Percentiles rank a stretch among this genome's conserved stretches.
Evolutionary conservation across 208 protist genomes (phyloP).

Genomic region (Wallacemonas rigidus): DNA sequence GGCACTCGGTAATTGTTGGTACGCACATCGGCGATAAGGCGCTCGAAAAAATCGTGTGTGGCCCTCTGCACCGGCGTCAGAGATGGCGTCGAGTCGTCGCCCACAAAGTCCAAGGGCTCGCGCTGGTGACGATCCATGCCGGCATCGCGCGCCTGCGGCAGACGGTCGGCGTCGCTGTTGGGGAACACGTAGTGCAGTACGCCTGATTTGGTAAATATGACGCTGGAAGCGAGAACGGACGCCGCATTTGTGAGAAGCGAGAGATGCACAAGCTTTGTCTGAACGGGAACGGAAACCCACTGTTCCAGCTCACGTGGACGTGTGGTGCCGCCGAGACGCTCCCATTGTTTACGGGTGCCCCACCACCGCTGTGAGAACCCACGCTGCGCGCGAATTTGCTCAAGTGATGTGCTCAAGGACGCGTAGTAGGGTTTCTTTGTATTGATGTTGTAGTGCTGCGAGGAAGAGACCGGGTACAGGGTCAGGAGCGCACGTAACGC

Average conservation of each 20-base stretch:
- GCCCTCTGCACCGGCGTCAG: background rate
- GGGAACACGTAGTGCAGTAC: conserved; percentile 12
- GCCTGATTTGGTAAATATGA: conserved; percentile 45
- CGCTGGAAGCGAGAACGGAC: conserved; percentile 39
- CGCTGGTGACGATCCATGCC: too few relatives aligned
- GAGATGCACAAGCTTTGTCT: conserved; percentile 65
- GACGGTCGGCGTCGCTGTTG: background rate
- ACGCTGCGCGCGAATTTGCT: conserved; percentile 12
- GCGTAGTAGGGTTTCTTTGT: conserved; percentile 25
- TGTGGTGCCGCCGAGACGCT: conserved; percentile 18
- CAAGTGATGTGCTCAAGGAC: conserved; percentile 22
- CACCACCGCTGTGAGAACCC: conserved; percentile 68
- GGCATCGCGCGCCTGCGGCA: too few relatives aligned
- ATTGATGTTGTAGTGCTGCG: conserved; percentile 21
- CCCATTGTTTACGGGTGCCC: conserved; percentile 55
- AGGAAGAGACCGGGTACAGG: background rate
- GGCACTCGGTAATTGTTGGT: conserved; percentile 43
- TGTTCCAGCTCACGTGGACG: conserved; percentile 22
- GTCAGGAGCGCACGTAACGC: conserved; percentile 15
- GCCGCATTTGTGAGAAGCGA: conserved; percentile 58
- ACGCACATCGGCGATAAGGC: conserved; percentile 31
- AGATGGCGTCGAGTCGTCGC: background rate
- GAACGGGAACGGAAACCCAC: conserved; percentile 14
- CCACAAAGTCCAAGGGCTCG: too few relatives aligned
- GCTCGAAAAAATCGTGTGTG: conserved; percentile 4